These are phyloP conservation scores for Ilyonectria destructans DNA, from an alignment of 2,329 filamentous ascomycete genomes.

Conservation along the genomic window DNA sequence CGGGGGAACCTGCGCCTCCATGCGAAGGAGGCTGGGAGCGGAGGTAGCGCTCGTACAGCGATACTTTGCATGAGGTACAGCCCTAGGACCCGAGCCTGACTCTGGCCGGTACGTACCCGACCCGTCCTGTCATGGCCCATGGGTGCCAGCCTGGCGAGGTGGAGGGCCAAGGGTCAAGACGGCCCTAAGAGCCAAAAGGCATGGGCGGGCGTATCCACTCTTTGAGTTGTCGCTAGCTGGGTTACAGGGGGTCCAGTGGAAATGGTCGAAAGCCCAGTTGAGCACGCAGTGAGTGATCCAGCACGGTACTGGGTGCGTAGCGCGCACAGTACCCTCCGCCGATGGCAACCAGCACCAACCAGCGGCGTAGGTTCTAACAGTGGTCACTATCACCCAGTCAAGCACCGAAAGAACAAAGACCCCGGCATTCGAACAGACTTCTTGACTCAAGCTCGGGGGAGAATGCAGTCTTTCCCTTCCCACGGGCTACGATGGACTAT, in stretches of 20 bases:
- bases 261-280: constrained; percentile 8
- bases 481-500: neutral
- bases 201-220: constrained; percentile 5
- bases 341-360: neutral
- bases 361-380: neutral
- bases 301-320: neutral
- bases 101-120: constrained; percentile 22
- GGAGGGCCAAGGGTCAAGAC: constrained; percentile 5
- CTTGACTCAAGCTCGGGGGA: neutral
- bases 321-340: neutral
- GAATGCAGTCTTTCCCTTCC: neutral
- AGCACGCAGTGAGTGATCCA: neutral
- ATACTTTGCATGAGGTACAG: constrained; percentile 31
- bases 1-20: neutral
- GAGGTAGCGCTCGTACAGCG: constrained; percentile 14
- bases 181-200: constrained; percentile 1
- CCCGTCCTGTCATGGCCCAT: constrained; percentile 9
- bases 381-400: neutral
- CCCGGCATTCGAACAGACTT: neutral
- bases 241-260: constrained; percentile 3
- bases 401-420: neutral
- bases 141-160: constrained; percentile 10
- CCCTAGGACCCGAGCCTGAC: constrained; percentile 24
- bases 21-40: constrained; percentile 13
- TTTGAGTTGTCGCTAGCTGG: constrained; percentile 11